Conservation (phyloP, 352 stramenopile genomes). For the Elongisporangium anandrum region DNA sequence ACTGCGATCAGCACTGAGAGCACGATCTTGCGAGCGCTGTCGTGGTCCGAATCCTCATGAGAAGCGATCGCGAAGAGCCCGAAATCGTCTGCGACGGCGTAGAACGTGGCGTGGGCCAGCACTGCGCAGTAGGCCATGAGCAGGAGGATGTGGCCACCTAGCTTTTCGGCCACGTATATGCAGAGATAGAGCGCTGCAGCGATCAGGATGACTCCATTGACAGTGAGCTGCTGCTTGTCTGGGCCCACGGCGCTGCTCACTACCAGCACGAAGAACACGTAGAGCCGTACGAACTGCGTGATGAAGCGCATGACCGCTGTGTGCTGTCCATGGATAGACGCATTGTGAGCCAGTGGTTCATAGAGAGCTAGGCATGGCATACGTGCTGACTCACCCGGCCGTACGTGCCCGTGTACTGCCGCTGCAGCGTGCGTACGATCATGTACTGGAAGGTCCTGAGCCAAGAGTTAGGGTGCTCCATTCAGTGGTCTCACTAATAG, state of each 20-base stretch:
- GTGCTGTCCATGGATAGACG: slow-evolving; percentile 7
- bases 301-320: slow-evolving; percentile 14
- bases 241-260: slow-evolving; percentile 12
- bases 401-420: slow-evolving; percentile 16
- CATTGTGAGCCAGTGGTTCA: too few relatives aligned
- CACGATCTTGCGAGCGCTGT: slow-evolving; percentile 9
- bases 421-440: slow-evolving; percentile 12
- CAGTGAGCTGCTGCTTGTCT: slow-evolving; percentile 12
- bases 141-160: slow-evolving; percentile 7
- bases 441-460: slow-evolving; percentile 17
- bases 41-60: slow-evolving; percentile 3
- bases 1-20: slow-evolving; percentile 18
- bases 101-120: slow-evolving; percentile 19
- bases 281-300: slow-evolving; percentile 15
- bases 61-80: slow-evolving; percentile 12
- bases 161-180: slow-evolving; percentile 13
- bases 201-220: slow-evolving; percentile 16
- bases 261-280: slow-evolving; percentile 21
- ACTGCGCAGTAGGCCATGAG: slow-evolving; percentile 20
- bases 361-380: too few relatives aligned
- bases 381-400: slow-evolving; percentile 12
- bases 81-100: slow-evolving; percentile 20
- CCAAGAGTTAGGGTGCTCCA: too few relatives aligned
- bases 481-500: too few relatives aligned
- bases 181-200: slow-evolving; percentile 12